Base-by-base conservation (phyloP, 2,329 filamentous ascomycete species). In the Rasamsonia emersonii region DNA sequence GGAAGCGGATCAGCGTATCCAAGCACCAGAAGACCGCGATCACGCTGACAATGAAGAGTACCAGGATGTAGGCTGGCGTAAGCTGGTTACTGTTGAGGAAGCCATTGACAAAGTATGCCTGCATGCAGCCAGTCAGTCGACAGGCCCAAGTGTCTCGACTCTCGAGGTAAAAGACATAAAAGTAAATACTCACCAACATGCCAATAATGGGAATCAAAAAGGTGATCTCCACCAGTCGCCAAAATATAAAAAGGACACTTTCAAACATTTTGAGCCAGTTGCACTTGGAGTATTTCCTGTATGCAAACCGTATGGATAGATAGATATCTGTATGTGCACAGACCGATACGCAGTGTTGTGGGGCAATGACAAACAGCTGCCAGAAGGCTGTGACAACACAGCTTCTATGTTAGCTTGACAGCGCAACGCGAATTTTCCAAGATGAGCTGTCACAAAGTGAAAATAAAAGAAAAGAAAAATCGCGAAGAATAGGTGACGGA, bases 1-100 rank as follows among this genome's bases (percentile, higher is more conserved):
- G 59, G 49, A 75, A 75, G 35, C 71, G 67, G 54, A 80, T 63
- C 13, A 77, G 54, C 2, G 75, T 80, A 40, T 71, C 73, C 34
- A 78, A 45, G 21, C 67, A 66, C 75, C 75, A 80, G 39, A 71
- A 75, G 37, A 68, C 61, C 28, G 68, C 75, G 23, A 80, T 63
- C 5, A 75, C 70, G 23, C 70, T 72, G 44, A 75, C 70, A 41
- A 80, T 79, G 65, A 80, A 80, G 31, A 79, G 68, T 25, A 77
- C 67, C 26, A 79, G 66, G 50, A 79, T 71, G 50, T 69, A 75
- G 37, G 59, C 54, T 13, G 75, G 75, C 4, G 75, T 79, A 39
- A 79, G 67, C 37, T 64, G 54, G 55, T 75, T 75, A 45, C 60
- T 62, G 39, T 65, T 58, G 41, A 73, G 62, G 59, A 68, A 79